Base-by-base conservation (phyloP, 257 asterid genomes). In the Jasminum sambac region DNA sequence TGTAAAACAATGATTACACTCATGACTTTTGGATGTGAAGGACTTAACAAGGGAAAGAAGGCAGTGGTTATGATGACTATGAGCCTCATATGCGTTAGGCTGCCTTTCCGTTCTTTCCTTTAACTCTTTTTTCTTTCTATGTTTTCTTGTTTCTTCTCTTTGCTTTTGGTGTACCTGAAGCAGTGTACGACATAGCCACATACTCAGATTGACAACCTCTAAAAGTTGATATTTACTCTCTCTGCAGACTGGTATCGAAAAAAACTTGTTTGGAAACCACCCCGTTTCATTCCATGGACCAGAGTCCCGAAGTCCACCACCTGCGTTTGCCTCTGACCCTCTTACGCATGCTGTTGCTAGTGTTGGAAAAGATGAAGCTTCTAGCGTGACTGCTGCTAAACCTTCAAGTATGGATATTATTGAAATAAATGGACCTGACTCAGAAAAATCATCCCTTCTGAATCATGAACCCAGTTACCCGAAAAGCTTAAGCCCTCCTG, bases 241-340 rank as follows among this genome's bases (percentile, higher is more conserved):
- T 71, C 55, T 78, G 79, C 89, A 94, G 98, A 85, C 91, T 87
- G 97, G 98, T 75, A 37, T 87, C 75, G 97, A 89, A 81, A 94
- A 91, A 80, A 94, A 85, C 78, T 74, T 91, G 81, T 87, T 94
- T 70, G 97, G 98, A 25, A 89, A 88, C 79, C 94, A 87, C 82
- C 96, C 96, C 13, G 92, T 91, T 76, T 76, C 90, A 38, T 72
- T 84, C 60, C 80, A 82, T 37, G 89, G 81, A 68, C 63, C 85
- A 59, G 98, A 94, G 62, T 60, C 95, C 46, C 82, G 85, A 73
- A 75, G 78, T 80, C 95, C 98, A 17, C 96, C 98, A 59, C 96
- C 89, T 72, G 96, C 97, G 64, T 93, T 93, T 87, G 78, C 93
- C 69, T 82, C 97, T n/a, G 91, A 87, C 61, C 96, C 98, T 8